phyloP scores from a whole-genome alignment of 1,284 basidiomycete genomes.

The Coniferiporia sulphurascens region DNA sequence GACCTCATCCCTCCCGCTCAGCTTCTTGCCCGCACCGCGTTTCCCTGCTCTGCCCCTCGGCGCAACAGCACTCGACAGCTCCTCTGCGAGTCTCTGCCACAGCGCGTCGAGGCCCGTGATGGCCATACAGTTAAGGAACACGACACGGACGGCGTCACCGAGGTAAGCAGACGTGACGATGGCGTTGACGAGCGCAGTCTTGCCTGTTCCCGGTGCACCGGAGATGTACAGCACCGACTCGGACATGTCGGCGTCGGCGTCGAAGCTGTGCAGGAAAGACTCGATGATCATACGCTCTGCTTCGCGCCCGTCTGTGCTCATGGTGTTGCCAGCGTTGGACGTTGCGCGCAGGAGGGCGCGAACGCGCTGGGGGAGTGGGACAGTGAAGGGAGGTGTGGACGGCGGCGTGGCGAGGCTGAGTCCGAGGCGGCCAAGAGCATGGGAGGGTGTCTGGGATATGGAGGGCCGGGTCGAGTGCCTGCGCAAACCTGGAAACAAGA shows the following conservation, averaged over 20 bases:
- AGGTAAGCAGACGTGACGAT: conserved; percentile 40
- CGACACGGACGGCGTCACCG: conserved; percentile 39
- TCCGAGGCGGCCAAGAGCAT: conserved; percentile 37
- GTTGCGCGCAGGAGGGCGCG: conserved; percentile 67
- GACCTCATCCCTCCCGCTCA: conserved; percentile 37
- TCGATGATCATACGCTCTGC: conserved; percentile 51
- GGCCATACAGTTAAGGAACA: conserved; percentile 76
- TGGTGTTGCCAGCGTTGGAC: conserved; percentile 42
- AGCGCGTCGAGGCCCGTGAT: conserved; percentile 58
- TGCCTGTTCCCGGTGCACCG: conserved; percentile 76
- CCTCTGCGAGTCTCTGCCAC: conserved; percentile 63
- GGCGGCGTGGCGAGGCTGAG: conserved; percentile 56
- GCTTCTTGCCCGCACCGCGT: conserved; percentile 28
- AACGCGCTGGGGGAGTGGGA: conserved; percentile 59
- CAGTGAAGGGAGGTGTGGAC: conserved; percentile 47
- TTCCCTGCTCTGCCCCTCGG: conserved; percentile 31
- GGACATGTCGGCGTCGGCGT: conserved; percentile 30
- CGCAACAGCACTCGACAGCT: conserved; percentile 32
- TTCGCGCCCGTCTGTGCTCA: conserved; percentile 58
- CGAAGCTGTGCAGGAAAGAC: conserved; percentile 37
- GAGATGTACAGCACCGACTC: conserved; percentile 61
- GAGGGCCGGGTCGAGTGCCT: conserved; percentile 43
- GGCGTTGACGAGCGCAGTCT: conserved; percentile 73
- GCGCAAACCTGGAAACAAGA: conserved; percentile 27
- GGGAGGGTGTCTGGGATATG: conserved; percentile 33